phyloP scores from a whole-genome alignment of 257 asterid genomes.

The Nyctanthes arbortristis region DNA sequence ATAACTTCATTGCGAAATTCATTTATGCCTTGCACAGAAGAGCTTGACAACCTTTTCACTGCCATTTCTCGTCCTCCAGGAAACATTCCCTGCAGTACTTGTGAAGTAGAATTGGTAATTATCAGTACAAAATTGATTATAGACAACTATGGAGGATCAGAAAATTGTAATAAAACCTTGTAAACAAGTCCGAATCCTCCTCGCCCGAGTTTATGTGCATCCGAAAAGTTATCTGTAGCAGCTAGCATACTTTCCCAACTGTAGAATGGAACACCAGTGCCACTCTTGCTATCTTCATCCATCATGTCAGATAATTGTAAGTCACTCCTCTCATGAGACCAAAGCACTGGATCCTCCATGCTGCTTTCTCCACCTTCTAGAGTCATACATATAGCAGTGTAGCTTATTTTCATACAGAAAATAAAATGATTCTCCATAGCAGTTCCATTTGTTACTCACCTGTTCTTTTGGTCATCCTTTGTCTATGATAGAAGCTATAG shows the following conservation, averaged over 20 bases:
- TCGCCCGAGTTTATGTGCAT: conserved; percentile 53
- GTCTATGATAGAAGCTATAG: conserved; percentile 28
- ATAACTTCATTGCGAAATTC: conserved; percentile 48
- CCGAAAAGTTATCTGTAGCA: conserved; percentile 56
- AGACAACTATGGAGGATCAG: background rate
- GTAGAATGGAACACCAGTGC: conserved; percentile 45
- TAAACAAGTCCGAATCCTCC: conserved; percentile 77
- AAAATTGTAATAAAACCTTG: conserved; percentile 31
- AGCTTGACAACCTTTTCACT: conserved; percentile 47
- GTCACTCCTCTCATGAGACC: too few species aligned
- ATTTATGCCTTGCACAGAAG: conserved; percentile 39
- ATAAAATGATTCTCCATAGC: background rate
- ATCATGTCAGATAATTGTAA: too few species aligned
- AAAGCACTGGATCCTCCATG: conserved; percentile 11
- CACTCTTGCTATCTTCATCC: conserved; percentile 36
- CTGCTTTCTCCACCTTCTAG: conserved; percentile 19
- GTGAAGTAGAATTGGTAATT: background rate
- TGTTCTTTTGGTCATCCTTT: conserved; percentile 7
- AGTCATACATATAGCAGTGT: background rate
- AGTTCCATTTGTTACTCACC: conserved; percentile 14
- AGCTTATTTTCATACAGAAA: too few species aligned
- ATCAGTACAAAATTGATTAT: background rate
- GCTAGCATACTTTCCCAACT: conserved; percentile 38
- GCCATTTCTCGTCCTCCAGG: conserved; percentile 41
- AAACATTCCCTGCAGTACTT: conserved; percentile 38